Evolutionary conservation across 2,329 filamentous ascomycete species (phyloP).

Genomic region (Neopestalotiopsis sp.): DNA sequence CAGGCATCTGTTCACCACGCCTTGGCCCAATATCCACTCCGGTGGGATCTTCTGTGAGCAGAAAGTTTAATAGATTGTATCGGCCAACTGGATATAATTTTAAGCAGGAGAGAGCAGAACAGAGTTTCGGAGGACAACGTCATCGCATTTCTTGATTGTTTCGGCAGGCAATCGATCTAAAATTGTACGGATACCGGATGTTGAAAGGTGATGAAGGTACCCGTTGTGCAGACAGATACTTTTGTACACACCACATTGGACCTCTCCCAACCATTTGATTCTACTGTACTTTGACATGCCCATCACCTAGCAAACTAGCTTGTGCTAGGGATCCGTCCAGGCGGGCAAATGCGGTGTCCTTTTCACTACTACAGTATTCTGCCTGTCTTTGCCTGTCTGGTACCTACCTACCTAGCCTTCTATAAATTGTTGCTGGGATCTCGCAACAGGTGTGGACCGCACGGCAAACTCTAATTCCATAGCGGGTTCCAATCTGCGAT

Average conservation of each 20-base stretch:
- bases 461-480: background rate
- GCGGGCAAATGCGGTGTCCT: background rate
- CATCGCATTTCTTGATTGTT: conserved; percentile 3
- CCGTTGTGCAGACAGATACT: too few relatives aligned
- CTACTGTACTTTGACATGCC: too few relatives aligned
- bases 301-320: background rate
- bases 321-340: background rate
- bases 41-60: background rate
- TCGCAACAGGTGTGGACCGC: background rate
- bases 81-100: background rate
- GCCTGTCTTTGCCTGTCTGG: background rate
- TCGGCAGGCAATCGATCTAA: background rate
- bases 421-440: background rate
- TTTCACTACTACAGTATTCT: too few relatives aligned
- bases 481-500: background rate
- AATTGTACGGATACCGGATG: too few relatives aligned
- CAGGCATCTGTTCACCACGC: background rate
- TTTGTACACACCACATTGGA: too few relatives aligned
- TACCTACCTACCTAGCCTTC: background rate
- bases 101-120: background rate
- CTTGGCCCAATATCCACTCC: background rate
- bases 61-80: background rate
- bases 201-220: too few relatives aligned
- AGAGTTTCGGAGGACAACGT: background rate
- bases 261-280: too few relatives aligned